These are phyloP conservation scores for Schrenkiella parvula DNA, from an alignment of 345 rosid species.

Conservation along the genomic window DNA sequence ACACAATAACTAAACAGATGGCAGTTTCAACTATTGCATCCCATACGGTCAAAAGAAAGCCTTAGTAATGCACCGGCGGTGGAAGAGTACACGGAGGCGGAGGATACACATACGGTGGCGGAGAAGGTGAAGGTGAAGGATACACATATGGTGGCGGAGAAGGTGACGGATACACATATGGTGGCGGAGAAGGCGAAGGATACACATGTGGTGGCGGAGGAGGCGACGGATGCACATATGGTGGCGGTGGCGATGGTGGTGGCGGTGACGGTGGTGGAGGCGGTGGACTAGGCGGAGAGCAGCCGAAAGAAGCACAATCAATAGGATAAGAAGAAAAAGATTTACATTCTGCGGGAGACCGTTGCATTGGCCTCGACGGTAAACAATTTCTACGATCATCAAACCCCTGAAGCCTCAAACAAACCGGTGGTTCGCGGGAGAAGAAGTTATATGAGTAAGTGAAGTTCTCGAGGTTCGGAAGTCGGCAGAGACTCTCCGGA, in stretches of 20 bases:
- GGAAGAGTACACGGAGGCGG: conserved; percentile 14
- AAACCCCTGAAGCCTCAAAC: conserved; percentile 46
- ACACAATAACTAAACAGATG: conserved; percentile 15
- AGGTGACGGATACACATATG: neutral
- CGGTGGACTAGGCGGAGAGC: conserved; percentile 38
- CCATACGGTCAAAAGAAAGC: neutral
- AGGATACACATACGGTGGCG: conserved; percentile 6
- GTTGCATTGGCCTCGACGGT: conserved; percentile 52
- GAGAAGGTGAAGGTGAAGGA: neutral
- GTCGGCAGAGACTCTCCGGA: conserved; percentile 55
- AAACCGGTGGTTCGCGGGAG: conserved; percentile 49
- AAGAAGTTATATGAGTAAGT: conserved; percentile 68
- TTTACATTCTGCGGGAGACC: conserved; percentile 55
- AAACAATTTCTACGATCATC: conserved; percentile 70
- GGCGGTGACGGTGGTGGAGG: conserved; percentile 24
- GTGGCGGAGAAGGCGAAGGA: conserved; percentile 19
- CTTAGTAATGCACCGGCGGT: conserved; percentile 18
- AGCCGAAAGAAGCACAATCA: conserved; percentile 51
- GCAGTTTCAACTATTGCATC: conserved; percentile 3
- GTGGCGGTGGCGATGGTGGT: neutral
- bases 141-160: conserved; percentile 12
- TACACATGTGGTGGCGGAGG: conserved; percentile 25
- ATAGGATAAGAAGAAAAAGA: conserved; percentile 50
- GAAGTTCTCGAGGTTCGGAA: conserved; percentile 74
- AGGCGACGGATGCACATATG: neutral